Evolutionary conservation across 2,329 filamentous ascomycete species (phyloP).

Genomic region (Whalleya microplaca): DNA sequence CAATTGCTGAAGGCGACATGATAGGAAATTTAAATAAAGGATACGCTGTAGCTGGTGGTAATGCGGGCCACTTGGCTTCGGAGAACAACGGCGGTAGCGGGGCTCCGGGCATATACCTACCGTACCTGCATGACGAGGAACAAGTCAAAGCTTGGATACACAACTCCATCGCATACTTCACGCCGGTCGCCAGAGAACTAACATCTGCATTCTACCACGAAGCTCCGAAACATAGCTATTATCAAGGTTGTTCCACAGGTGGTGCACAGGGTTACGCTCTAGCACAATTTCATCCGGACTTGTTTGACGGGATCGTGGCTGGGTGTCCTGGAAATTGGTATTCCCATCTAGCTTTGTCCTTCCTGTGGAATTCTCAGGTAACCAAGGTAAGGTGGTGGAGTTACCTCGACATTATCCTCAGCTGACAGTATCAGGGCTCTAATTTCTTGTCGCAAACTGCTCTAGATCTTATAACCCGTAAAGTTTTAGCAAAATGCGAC

Average conservation of each 20-base stretch:
- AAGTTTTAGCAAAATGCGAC: constrained; percentile 43
- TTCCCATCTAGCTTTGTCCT: constrained; percentile 28
- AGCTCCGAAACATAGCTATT: constrained; percentile 41
- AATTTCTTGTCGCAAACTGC: constrained; percentile 29
- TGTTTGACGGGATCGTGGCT: constrained; percentile 48
- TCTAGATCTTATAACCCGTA: constrained; percentile 38
- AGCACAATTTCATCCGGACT: constrained; percentile 43
- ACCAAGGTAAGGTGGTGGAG: constrained; percentile 14
- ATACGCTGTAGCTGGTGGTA: constrained; percentile 30
- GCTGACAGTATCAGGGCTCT: constrained; percentile 11
- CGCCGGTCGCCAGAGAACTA: constrained; percentile 35
- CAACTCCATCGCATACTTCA: constrained; percentile 41
- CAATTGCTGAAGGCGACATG: constrained; percentile 20
- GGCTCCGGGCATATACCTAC: constrained; percentile 22
- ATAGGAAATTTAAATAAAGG: constrained; percentile 28
- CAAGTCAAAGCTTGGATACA: constrained; percentile 41
- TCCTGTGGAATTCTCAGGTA: constrained; percentile 25
- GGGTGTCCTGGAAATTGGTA: constrained; percentile 46
- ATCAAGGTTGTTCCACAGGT: constrained; percentile 46
- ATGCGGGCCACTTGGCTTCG: constrained; percentile 27
- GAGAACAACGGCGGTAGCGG: constrained; percentile 22
- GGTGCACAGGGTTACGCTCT: constrained; percentile 46
- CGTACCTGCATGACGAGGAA: constrained; percentile 24
- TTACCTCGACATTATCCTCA: background rate
- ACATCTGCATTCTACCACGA: constrained; percentile 38